Percentiles rank a stretch among this genome's conserved stretches.
Conservation (phyloP, 257 asterid genomes). For the Penstemon eatonii region DNA sequence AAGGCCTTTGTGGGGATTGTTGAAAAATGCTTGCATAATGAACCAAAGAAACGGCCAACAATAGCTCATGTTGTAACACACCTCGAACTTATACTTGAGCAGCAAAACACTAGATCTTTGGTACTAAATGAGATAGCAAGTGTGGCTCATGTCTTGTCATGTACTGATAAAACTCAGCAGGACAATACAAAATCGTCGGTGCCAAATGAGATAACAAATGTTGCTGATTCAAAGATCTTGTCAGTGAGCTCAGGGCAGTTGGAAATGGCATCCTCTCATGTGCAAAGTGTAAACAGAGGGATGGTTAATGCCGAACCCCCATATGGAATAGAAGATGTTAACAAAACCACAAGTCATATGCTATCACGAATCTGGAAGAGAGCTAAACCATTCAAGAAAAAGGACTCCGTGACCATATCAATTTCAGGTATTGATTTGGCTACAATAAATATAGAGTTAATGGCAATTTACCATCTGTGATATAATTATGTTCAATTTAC, state of each 20-base stretch:
- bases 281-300: slow-evolving; percentile 24
- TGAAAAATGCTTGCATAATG: slow-evolving; percentile 51
- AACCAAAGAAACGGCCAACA: slow-evolving; percentile 57
- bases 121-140: slow-evolving; percentile 17
- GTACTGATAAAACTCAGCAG: slow-evolving; percentile 18
- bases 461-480: too few relatives aligned
- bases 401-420: slow-evolving; percentile 8
- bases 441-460: not conserved
- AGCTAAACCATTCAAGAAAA: slow-evolving; percentile 28
- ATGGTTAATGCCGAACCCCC: slow-evolving; percentile 16
- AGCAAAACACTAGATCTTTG: slow-evolving; percentile 40
- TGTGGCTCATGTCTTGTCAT: slow-evolving; percentile 20
- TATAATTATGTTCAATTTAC: too few relatives aligned
- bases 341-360: slow-evolving; percentile 29
- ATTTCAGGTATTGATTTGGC: slow-evolving; percentile 36
- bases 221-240: slow-evolving; percentile 15
- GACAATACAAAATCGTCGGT: slow-evolving; percentile 24
- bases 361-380: slow-evolving; percentile 34
- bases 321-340: slow-evolving; percentile 16
- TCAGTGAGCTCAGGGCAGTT: slow-evolving; percentile 28
- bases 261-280: slow-evolving; percentile 22
- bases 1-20: slow-evolving; percentile 50
- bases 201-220: slow-evolving; percentile 28
- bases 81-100: slow-evolving; percentile 54
- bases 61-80: slow-evolving; percentile 49